Percentiles rank a stretch among this genome's conserved stretches.
Conservation (phyloP, 2,329 filamentous ascomycete genomes). For the Aspergillus ibericus region DNA sequence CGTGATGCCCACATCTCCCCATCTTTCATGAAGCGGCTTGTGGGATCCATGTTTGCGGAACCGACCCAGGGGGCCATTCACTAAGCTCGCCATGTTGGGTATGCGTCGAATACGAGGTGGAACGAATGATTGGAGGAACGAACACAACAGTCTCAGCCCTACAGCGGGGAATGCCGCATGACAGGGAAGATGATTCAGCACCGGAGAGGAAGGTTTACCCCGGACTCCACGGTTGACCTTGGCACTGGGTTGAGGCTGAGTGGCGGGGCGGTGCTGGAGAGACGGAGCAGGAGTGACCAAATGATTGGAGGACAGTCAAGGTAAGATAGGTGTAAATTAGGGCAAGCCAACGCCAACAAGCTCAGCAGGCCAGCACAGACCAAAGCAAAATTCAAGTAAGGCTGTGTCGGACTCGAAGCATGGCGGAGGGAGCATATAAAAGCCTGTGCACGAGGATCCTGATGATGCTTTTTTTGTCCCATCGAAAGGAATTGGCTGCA, state of each 20-base stretch:
- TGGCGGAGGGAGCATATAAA: conserved; percentile 4
- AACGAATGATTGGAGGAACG: not conserved
- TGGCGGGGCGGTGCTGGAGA: not conserved
- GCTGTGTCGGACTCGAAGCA: not conserved
- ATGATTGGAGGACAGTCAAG: not conserved
- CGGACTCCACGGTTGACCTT: not conserved
- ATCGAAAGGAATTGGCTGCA: not conserved
- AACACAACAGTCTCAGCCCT: not conserved
- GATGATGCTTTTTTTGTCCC: conserved; percentile 4
- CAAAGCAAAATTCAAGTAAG: not conserved
- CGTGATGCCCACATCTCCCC: conserved; percentile 41
- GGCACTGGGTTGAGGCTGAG: not conserved
- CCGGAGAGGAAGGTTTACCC: not conserved
- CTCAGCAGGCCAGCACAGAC: not conserved
- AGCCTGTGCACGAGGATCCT: conserved; percentile 1
- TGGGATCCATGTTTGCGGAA: conserved; percentile 30
- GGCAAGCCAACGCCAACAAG: not conserved
- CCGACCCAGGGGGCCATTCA: conserved; percentile 31
- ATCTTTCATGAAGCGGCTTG: conserved; percentile 38
- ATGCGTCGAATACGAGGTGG: not conserved
- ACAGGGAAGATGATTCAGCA: not conserved
- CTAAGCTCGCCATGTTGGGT: conserved; percentile 28
- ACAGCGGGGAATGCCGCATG: not conserved
- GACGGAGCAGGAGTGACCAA: not conserved
- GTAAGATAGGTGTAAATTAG: not conserved